Evolutionary conservation across 306 rosid species (phyloP).

Genomic region (Canavalia gladiata): DNA sequence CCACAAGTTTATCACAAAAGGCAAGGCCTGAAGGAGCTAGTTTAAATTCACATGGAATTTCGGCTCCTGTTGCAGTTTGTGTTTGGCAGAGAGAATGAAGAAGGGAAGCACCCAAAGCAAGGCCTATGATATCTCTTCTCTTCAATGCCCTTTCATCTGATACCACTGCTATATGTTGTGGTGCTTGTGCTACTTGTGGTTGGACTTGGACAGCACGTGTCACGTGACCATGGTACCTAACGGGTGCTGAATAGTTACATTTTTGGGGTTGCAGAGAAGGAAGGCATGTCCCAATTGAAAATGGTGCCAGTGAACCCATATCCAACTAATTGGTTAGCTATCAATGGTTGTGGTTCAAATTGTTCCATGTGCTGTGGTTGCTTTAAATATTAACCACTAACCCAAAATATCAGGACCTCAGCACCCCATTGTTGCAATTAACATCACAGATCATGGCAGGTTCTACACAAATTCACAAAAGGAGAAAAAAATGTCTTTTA

Average conservation of each 20-base stretch:
- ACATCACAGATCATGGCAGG: too few species aligned
- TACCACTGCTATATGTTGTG: neutral
- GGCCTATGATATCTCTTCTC: slow-evolving; percentile 68
- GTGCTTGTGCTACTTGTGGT: neutral
- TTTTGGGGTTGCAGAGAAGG: slow-evolving; percentile 23
- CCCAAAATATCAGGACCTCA: neutral
- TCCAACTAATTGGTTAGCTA: slow-evolving; percentile 13
- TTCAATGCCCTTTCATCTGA: slow-evolving; percentile 42
- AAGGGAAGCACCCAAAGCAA: slow-evolving; percentile 64
- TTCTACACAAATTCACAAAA: too few species aligned
- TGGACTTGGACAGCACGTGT: slow-evolving; percentile 25
- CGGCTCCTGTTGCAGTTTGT: slow-evolving; percentile 52
- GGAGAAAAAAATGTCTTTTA: too few species aligned
- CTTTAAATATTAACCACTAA: neutral
- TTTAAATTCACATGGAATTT: slow-evolving; percentile 65
- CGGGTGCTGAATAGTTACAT: slow-evolving; percentile 21
- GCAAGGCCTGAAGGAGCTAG: slow-evolving; percentile 87
- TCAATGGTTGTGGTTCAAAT: slow-evolving; percentile 42
- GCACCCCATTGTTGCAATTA: too few species aligned
- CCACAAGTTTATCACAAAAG: slow-evolving; percentile 81
- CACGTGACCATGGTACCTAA: slow-evolving; percentile 1
- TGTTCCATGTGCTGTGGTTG: neutral
- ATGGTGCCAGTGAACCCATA: slow-evolving; percentile 47
- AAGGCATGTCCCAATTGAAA: slow-evolving; percentile 41
- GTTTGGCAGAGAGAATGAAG: slow-evolving; percentile 41